Base-by-base conservation (phyloP, 2,329 filamentous ascomycete species). In the Cercospora sojina region DNA sequence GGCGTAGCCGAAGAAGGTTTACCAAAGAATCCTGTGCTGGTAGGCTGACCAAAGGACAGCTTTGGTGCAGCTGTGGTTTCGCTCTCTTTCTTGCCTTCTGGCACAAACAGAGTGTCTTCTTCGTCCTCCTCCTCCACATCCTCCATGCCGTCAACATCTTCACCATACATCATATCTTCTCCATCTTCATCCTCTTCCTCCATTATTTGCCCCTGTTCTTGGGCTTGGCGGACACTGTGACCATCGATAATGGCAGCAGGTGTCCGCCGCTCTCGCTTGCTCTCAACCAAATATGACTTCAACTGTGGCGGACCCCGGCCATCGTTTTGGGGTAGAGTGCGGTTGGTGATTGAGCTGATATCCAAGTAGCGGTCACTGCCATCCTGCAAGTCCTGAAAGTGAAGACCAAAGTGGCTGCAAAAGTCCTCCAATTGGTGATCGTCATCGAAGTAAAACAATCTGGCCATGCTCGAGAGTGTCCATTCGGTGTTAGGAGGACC, bases 191-290 rank as follows among this genome's bases (percentile, higher is more conserved):
- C 73, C 25, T 82, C 72, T 16, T 78, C 74, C 25, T 74, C 75
- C 8, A 78, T 77, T n/a, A 83, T 80, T 49, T 88, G 77, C 77
- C 83, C 83, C 53, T 80, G 75, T 16, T 74, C 77, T 49, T 79
- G 80, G 18, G 87, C 85, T 71, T 84, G 80, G 53, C 78, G 78
- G 55, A 88, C 81, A 53, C 78, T 83, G 74, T 87, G 77, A 13
- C 86, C 86, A 71, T 84, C 81, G 62, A 88, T 84, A 29, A 89
- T 77, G 8, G 86, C 84, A 23, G 83, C 82, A n/a, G 87, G 75
- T 1, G 80, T 83, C 70, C 87, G 82, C 23, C 82, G 81, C 64
- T 81, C 79, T 43, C 87, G 82, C 75, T 90, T 90, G 27, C 78
- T 77, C 73, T 89, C 87, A 16, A 89, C 87, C 59, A 85, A 53